A percentile compares a stretch with the other conserved stretches of the same genome.
Conservation (phyloP, 768 basidiomycete species). For the Amanita rubescens region DNA sequence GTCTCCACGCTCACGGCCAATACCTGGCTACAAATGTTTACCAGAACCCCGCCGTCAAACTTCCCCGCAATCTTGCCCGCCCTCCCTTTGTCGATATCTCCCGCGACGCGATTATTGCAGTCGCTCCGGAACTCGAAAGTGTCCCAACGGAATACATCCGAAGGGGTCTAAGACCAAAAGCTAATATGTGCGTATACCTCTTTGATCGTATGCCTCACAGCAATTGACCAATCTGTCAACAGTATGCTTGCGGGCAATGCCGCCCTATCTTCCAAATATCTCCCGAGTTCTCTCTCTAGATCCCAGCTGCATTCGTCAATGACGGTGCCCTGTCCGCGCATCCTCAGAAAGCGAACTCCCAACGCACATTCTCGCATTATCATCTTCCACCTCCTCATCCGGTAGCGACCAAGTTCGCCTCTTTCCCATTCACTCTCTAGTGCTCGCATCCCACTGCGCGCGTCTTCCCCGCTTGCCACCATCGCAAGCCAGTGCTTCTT, state of each 20-base stretch:
- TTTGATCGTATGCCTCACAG: constrained; percentile 10
- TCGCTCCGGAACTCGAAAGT: constrained; percentile 57
- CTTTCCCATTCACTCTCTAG: constrained; percentile 55
- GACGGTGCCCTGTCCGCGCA: constrained; percentile 33
- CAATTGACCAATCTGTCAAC: constrained; percentile 11
- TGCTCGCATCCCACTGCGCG: constrained; percentile 56
- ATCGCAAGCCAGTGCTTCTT: constrained; percentile 21
- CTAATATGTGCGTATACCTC: constrained; percentile 31
- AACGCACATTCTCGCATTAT: constrained; percentile 51
- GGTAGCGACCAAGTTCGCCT: constrained; percentile 38
- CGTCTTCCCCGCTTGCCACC: constrained; percentile 45
- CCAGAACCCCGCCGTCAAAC: constrained; percentile 38
- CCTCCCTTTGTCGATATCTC: constrained; percentile 54
- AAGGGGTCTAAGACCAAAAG: constrained; percentile 43
- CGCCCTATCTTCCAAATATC: constrained; percentile 41
- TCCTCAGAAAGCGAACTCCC: constrained; percentile 32
- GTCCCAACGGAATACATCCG: constrained; percentile 68
- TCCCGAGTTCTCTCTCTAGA: constrained; percentile 60
- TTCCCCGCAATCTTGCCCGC: constrained; percentile 64
- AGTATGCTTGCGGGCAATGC: constrained; percentile 52
- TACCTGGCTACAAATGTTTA: constrained; percentile 21
- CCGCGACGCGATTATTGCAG: constrained; percentile 50
- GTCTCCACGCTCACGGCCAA: constrained; percentile 28
- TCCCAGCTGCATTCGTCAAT: constrained; percentile 58
- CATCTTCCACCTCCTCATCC: constrained; percentile 37